Conservation (phyloP, 106 monocot species). For the Apostasia ramifera region DNA sequence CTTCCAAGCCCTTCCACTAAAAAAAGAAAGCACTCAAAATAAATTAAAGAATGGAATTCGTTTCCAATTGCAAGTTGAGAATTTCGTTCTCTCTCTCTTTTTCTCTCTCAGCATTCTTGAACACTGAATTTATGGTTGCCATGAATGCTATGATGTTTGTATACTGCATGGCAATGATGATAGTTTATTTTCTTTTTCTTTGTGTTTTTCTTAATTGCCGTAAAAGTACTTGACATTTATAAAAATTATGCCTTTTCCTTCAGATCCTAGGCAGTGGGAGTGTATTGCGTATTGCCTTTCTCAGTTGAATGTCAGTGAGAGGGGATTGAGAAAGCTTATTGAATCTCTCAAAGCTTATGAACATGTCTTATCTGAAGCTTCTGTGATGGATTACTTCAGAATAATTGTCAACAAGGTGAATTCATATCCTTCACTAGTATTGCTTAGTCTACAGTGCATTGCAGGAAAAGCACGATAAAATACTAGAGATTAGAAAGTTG, state of each 20-base stretch:
- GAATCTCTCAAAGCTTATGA: constrained; percentile 84
- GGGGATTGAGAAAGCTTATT: constrained; percentile 85
- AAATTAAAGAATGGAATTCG: too few species aligned
- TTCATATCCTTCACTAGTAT: background rate
- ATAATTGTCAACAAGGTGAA: constrained; percentile 76
- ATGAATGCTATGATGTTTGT: too few species aligned
- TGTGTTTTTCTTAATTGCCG: too few species aligned
- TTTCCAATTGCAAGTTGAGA: too few species aligned
- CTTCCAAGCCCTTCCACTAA: too few species aligned
- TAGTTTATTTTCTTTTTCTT: too few species aligned
- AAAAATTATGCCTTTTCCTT: constrained; percentile 5
- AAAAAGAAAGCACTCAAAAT: too few species aligned
- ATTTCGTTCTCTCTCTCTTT: too few species aligned
- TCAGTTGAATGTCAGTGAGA: constrained; percentile 86
- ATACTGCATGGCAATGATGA: too few species aligned
- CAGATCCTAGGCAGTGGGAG: constrained; percentile 81
- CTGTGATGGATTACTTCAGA: constrained; percentile 79
- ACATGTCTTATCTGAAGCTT: constrained; percentile 74
- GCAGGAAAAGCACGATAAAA: background rate
- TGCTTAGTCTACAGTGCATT: background rate
- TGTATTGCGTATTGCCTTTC: constrained; percentile 89
- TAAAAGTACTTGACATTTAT: too few species aligned
- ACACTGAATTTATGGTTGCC: too few species aligned
- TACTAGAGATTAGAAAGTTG: background rate
- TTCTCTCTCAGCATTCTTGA: too few species aligned